Evolutionary conservation across 2,329 filamentous ascomycete genomes (phyloP).

Genomic region (Orbilia oligospora): DNA sequence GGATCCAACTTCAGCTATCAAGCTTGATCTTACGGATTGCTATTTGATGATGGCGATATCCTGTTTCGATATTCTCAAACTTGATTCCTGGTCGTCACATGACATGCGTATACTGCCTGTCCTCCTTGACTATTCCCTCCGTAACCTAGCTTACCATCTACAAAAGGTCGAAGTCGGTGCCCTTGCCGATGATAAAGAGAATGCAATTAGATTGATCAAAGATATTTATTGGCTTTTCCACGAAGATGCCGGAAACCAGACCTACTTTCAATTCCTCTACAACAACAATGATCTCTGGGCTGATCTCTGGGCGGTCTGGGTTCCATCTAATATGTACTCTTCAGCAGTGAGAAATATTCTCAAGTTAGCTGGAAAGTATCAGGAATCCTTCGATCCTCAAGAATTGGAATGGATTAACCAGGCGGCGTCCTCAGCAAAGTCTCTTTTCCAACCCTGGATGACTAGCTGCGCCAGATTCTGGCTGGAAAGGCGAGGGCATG

Average conservation of each 20-base stretch:
- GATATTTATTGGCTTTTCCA: conserved; percentile 14
- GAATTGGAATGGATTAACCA: not conserved
- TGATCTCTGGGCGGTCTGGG: not conserved
- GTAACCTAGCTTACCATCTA: conserved; percentile 2
- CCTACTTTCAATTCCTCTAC: conserved; percentile 8
- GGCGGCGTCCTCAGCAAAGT: conserved; percentile 3
- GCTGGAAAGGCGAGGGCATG: not conserved
- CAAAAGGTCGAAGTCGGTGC: not conserved
- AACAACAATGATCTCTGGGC: conserved; percentile 5
- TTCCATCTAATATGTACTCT: conserved; percentile 1
- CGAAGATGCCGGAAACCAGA: not conserved
- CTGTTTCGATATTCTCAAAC: conserved; percentile 2
- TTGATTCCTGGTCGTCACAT: not conserved
- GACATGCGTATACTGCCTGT: not conserved
- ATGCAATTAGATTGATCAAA: not conserved
- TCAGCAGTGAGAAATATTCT: not conserved
- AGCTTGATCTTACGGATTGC: not conserved
- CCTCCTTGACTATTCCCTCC: not conserved
- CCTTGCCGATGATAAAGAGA: not conserved
- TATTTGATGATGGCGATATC: conserved; percentile 16
- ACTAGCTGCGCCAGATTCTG: conserved; percentile 1
- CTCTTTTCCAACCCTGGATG: conserved; percentile 9
- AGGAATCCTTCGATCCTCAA: not conserved
- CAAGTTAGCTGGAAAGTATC: not conserved
- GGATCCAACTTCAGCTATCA: not conserved